phyloP scores from a whole-genome alignment of 768 basidiomycete species.

The Saitozyma sp. region DNA sequence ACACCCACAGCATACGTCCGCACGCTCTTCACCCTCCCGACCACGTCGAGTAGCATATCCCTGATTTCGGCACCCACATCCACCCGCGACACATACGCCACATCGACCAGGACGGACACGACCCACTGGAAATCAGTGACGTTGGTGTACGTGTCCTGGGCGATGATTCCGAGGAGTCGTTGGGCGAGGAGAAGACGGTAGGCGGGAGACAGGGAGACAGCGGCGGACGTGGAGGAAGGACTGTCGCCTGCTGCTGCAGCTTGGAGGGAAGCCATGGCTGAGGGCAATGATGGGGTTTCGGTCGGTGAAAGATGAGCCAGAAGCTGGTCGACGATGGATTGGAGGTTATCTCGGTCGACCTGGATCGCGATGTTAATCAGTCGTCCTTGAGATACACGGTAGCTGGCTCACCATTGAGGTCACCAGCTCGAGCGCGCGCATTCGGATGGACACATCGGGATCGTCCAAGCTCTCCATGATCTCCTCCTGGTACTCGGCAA shows the following conservation, averaged over 20 bases:
- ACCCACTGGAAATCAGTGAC: constrained; percentile 97
- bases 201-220: constrained; percentile 65
- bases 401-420: constrained; percentile 75
- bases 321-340: constrained; percentile 85
- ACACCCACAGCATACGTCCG: constrained; percentile 78
- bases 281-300: constrained; percentile 53
- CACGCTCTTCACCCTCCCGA: constrained; percentile 73
- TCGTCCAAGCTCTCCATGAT: constrained; percentile 88
- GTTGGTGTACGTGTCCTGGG: constrained; percentile 78
- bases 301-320: constrained; percentile 77
- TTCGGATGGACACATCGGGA: constrained; percentile 89
- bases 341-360: constrained; percentile 80
- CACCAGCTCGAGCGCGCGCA: constrained; percentile 90
- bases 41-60: constrained; percentile 82
- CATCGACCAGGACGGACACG: constrained; percentile 86
- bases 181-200: constrained; percentile 83
- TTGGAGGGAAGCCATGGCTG: constrained; percentile 51
- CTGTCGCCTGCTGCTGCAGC: constrained; percentile 58
- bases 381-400: neutral
- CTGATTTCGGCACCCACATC: constrained; percentile 74
- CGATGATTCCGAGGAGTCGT: constrained; percentile 81
- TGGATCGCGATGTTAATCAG: constrained; percentile 48
- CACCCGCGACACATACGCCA: constrained; percentile 81
- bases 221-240: constrained; percentile 54
- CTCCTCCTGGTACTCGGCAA: constrained; percentile 87